A percentile compares a stretch with the other conserved stretches of the same genome.
Evolutionary conservation across 2,329 filamentous ascomycete species (phyloP).

Genomic region (Sclerotiophoma versabilis): DNA sequence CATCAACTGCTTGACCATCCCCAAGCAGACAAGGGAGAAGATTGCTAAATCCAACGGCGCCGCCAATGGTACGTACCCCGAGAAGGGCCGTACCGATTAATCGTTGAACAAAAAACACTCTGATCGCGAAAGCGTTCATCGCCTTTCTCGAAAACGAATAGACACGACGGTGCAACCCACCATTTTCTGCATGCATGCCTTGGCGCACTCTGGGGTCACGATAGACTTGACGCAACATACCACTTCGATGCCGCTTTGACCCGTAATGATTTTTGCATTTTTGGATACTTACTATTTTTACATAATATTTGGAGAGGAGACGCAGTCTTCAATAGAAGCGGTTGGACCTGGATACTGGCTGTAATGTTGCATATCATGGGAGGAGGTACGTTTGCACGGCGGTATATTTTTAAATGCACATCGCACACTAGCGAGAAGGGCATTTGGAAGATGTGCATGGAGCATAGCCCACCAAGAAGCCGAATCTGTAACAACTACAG

Average conservation of each 20-base stretch:
- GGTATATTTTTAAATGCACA: not conserved
- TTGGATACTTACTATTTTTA: slow-evolving; percentile 15
- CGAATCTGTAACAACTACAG: not conserved
- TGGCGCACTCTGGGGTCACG: slow-evolving; percentile 13
- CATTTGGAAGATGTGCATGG: not conserved
- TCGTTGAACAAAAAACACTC: not conserved
- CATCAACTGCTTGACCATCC: slow-evolving; percentile 93
- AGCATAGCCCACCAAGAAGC: slow-evolving; percentile 8
- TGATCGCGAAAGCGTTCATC: not conserved
- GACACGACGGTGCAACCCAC: slow-evolving; percentile 11
- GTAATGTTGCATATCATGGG: slow-evolving; percentile 5
- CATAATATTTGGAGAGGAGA: slow-evolving; percentile 12
- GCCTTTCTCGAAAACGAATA: not conserved
- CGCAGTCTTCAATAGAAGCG: not conserved
- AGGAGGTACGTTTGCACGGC: not conserved
- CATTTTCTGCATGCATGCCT: slow-evolving; percentile 9
- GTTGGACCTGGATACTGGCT: not conserved
- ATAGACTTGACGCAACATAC: slow-evolving; percentile 15
- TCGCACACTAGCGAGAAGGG: not conserved
- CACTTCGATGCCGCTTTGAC: slow-evolving; percentile 9
- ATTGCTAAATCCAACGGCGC: slow-evolving; percentile 35
- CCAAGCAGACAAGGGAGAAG: slow-evolving; percentile 40
- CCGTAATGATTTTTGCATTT: slow-evolving; percentile 6
- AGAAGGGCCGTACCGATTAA: slow-evolving; percentile 46
- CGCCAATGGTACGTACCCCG: slow-evolving; percentile 35